Evolutionary conservation across 108 stramenopile species (phyloP).

Genomic region (Fistulifera solaris): DNA sequence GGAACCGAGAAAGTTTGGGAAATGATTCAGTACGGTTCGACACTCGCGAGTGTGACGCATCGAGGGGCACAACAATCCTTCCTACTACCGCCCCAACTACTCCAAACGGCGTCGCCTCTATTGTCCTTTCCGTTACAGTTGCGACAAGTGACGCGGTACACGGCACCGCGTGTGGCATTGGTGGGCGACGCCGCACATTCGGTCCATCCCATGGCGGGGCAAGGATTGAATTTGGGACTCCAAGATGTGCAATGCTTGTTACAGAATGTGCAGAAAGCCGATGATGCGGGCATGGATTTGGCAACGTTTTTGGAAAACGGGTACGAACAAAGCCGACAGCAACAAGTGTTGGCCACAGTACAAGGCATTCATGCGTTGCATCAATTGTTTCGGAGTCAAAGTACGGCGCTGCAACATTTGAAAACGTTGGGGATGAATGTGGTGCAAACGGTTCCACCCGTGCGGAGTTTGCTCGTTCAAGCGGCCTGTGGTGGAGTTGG

Average conservation of each 20-base stretch:
- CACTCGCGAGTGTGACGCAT: conserved; percentile 28
- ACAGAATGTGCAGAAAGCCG: conserved; percentile 36
- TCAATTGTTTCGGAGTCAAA: conserved; percentile 34
- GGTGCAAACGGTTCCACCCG: conserved; percentile 50
- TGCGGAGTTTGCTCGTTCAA: conserved; percentile 50
- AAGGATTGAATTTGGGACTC: conserved; percentile 93
- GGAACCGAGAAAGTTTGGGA: conserved; percentile 37
- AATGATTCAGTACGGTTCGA: conserved; percentile 36
- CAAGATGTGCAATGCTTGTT: conserved; percentile 69
- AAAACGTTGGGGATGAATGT: conserved; percentile 78
- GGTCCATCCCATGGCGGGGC: conserved; percentile 96
- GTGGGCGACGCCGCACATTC: conserved; percentile 96
- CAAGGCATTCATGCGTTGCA: conserved; percentile 72
- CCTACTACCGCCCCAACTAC: conserved; percentile 25
- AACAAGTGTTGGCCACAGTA: conserved; percentile 25
- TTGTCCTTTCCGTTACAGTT: conserved; percentile 47
- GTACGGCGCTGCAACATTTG: conserved; percentile 32
- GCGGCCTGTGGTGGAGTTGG: conserved; percentile 47
- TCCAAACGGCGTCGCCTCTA: conserved; percentile 19
- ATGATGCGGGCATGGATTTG: conserved; percentile 63
- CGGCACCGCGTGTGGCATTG: conserved; percentile 49
- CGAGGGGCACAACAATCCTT: conserved; percentile 9
- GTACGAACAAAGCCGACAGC: conserved; percentile 27
- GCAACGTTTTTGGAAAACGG: conserved; percentile 19
- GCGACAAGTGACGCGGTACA: conserved; percentile 31